Conservation (phyloP, 164 flowering plant species). For the Euptelea pleiosperma region DNA sequence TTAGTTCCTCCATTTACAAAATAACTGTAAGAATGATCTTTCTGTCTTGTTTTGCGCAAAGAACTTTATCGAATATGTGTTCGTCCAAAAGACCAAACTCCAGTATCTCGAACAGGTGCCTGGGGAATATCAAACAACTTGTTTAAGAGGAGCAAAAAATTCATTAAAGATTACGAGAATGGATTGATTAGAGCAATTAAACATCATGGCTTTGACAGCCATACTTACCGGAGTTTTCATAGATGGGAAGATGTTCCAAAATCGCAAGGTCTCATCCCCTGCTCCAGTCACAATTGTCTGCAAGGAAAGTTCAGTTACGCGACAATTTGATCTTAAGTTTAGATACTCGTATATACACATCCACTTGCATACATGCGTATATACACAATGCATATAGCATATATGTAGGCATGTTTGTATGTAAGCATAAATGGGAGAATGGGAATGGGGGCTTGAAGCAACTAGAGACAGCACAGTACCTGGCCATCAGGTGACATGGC, state of each 20-base stretch:
- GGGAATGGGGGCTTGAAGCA: too few species aligned
- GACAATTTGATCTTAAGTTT: not conserved
- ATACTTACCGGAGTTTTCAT: slow-evolving; percentile 62
- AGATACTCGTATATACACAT: too few species aligned
- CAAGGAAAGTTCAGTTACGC: slow-evolving; percentile 10
- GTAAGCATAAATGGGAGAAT: too few species aligned
- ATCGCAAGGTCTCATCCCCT: slow-evolving; percentile 93
- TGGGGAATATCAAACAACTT: slow-evolving; percentile 25
- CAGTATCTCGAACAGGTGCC: slow-evolving; percentile 78
- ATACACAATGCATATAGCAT: too few species aligned
- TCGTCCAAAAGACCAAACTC: slow-evolving; percentile 91
- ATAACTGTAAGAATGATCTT: not conserved
- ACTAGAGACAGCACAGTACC: slow-evolving; percentile 54
- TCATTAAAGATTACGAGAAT: not conserved
- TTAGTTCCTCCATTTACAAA: slow-evolving; percentile 10
- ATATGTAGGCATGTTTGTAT: too few species aligned
- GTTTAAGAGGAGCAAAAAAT: not conserved
- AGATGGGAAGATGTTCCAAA: slow-evolving; percentile 97
- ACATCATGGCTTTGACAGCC: too few species aligned
- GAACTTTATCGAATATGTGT: slow-evolving; percentile 68
- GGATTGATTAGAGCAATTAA: too few species aligned
- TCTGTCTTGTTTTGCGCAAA: too few species aligned
- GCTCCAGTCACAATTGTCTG: slow-evolving; percentile 99
- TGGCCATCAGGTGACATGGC: slow-evolving; percentile 98
- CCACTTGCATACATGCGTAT: too few species aligned